Evolutionary conservation across 2,329 filamentous ascomycete species (phyloP), one percentile per base, ranked within the genome.

Genomic region (Colletotrichum musicola): DNA sequence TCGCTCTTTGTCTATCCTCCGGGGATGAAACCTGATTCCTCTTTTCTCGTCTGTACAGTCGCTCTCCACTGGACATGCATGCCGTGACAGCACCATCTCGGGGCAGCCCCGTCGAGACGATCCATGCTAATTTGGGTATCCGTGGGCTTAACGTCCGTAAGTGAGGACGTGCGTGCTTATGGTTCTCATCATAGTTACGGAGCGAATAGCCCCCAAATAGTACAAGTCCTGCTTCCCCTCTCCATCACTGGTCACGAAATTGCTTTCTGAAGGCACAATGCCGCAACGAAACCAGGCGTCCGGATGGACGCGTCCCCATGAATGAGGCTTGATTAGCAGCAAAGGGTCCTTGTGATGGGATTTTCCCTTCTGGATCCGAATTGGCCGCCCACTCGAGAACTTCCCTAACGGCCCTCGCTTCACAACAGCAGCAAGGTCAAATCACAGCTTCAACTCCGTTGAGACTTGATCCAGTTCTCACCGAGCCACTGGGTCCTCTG

Each of bases 1-100:
- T 20, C 44, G 22, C 20, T 46, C 16, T 38, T 35, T 50, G 18
- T 50, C 55, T 49, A 25, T 35, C 44, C 25, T 50, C 55, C 55
- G 38, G 50, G 50, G 46, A 47, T 30, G 14, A 46, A 50, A 25
- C 59, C 35, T 65, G 30, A 51, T 65, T 55, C 42, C 65, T 68
- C 62, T 60, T 68, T 68, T 22, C 65, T 68, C 65, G 5, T 44
- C 65, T 47, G 27, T 30, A n/a, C 38, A 47, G 40, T 40, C 46
- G 35, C 47, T 60, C 22, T 42, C 18, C 55, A 51, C 64, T 56
- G 47, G 62, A 42, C 25, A 38, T 50, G 49, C 25, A 38, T 50
- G 9, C 61, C 55, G 49, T 55, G 49, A 42, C 47, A 68, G 50
- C 49, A 40, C 40, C 56, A 56, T 60, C 55, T 55, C 50, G 50